A percentile compares a stretch with the other conserved stretches of the same genome.
These are phyloP conservation scores for Gossypium gossypioides DNA, from an alignment of 441 rosid species.

Conservation along the genomic window DNA sequence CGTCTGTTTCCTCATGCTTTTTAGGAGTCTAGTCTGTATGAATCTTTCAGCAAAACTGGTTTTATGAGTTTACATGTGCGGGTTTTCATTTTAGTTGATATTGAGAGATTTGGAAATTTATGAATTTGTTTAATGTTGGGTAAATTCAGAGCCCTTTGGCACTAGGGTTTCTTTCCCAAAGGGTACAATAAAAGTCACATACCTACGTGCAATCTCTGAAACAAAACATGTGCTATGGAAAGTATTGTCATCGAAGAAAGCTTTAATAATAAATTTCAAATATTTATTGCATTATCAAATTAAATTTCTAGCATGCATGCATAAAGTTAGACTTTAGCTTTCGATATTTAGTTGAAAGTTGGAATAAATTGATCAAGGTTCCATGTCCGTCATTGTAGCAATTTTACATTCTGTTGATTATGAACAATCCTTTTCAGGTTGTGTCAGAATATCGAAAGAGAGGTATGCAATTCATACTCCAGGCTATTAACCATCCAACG, in stretches of 20 bases:
- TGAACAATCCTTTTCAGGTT: slow-evolving; percentile 40
- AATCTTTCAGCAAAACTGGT: neutral
- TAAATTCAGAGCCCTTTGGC: neutral
- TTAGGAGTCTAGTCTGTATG: neutral
- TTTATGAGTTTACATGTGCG: no score
- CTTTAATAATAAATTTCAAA: neutral
- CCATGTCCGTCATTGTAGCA: neutral
- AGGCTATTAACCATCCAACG: slow-evolving; percentile 88
- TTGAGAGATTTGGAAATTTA: neutral
- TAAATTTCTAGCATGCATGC: neutral
- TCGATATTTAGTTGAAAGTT: neutral
- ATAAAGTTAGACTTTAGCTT: neutral
- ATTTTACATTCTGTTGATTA: neutral
- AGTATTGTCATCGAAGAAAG: neutral
- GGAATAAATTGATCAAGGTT: neutral
- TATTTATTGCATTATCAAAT: neutral
- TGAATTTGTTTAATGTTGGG: neutral
- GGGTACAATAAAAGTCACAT: neutral
- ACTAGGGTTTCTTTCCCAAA: neutral
- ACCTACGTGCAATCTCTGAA: neutral
- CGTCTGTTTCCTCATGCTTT: neutral
- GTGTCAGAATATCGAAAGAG: slow-evolving; percentile 55
- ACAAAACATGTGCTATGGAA: neutral
- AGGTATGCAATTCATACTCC: slow-evolving; percentile 62
- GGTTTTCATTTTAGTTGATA: neutral